A percentile compares a stretch with the other conserved stretches of the same genome.
Evolutionary conservation across 2,329 filamentous ascomycete genomes (phyloP).

Genomic region (Trichoderma endophyticum): DNA sequence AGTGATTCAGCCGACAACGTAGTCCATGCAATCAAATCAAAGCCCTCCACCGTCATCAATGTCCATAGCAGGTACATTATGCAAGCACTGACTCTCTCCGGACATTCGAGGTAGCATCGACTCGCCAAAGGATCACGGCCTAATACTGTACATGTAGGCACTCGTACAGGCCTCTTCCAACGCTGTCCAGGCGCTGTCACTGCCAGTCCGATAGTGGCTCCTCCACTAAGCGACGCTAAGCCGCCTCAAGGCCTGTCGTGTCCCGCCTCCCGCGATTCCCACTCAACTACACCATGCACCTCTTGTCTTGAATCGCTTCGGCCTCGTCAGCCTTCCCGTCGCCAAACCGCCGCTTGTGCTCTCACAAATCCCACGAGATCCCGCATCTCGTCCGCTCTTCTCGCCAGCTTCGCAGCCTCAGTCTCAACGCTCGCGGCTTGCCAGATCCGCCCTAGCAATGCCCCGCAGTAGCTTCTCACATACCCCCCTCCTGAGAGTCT

Average conservation of each 20-base stretch:
- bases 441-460: constrained; percentile 32
- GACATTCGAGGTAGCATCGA: not conserved
- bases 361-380: not conserved
- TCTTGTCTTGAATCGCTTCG: not conserved
- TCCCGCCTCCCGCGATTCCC: not conserved
- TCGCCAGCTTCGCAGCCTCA: not conserved
- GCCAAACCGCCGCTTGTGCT: not conserved
- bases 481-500: constrained; percentile 66
- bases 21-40: not conserved
- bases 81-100: not conserved
- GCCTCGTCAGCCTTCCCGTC: not conserved
- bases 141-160: not conserved
- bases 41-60: not conserved
- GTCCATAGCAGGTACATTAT: not conserved
- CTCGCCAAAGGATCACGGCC: not conserved
- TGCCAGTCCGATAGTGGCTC: not conserved
- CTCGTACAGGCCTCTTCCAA: not conserved
- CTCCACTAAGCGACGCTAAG: constrained; percentile 12
- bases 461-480: constrained; percentile 48
- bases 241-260: constrained; percentile 1
- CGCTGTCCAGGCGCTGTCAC: constrained; percentile 2
- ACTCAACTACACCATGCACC: constrained; percentile 1
- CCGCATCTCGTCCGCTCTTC: not conserved
- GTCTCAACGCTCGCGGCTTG: not conserved
- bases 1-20: not conserved